A percentile compares a stretch with the other conserved stretches of the same genome.
These are phyloP conservation scores for Vaccinium corymbosum DNA, from an alignment of 148 eudicot species.

Conservation along the genomic window DNA sequence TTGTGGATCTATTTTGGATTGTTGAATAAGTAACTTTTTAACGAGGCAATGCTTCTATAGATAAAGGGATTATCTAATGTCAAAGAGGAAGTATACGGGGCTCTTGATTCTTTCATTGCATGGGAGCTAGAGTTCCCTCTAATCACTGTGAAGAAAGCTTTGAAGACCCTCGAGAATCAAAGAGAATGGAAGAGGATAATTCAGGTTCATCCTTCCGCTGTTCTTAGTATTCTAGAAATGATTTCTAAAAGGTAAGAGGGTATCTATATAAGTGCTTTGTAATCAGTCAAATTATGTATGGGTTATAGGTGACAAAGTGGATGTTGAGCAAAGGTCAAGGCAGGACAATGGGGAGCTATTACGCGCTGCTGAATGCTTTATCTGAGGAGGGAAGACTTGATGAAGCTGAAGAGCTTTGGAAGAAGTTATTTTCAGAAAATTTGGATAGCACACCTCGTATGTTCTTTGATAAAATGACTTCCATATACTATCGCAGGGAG, in stretches of 20 bases:
- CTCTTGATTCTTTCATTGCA: slow-evolving; percentile 91
- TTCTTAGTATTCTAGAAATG: neutral
- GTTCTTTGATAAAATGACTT: slow-evolving; percentile 75
- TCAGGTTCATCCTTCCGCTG: slow-evolving; percentile 45
- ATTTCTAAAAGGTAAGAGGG: neutral
- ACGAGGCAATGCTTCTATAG: slow-evolving; percentile 30
- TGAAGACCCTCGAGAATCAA: slow-evolving; percentile 61
- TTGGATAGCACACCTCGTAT: slow-evolving; percentile 87
- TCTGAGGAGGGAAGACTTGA: slow-evolving; percentile 86
- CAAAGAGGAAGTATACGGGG: slow-evolving; percentile 96
- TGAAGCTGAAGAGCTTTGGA: slow-evolving; percentile 91
- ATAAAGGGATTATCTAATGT: slow-evolving; percentile 86
- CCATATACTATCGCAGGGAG: slow-evolving; percentile 58
- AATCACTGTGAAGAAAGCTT: slow-evolving; percentile 84
- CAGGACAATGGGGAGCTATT: slow-evolving; percentile 89
- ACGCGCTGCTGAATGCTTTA: slow-evolving; percentile 68
- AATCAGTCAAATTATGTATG: neutral
- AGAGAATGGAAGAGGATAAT: slow-evolving; percentile 90
- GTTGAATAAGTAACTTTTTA: neutral
- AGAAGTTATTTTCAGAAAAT: slow-evolving; percentile 59
- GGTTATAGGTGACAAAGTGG: slow-evolving; percentile 81
- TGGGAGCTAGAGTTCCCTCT: slow-evolving; percentile 96
- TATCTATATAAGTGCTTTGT: neutral
- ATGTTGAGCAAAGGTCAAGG: slow-evolving; percentile 99
- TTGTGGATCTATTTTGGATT: slow-evolving; percentile 5